phyloP scores from a whole-genome alignment of 83 land plant species.

The Thuja plicata region DNA sequence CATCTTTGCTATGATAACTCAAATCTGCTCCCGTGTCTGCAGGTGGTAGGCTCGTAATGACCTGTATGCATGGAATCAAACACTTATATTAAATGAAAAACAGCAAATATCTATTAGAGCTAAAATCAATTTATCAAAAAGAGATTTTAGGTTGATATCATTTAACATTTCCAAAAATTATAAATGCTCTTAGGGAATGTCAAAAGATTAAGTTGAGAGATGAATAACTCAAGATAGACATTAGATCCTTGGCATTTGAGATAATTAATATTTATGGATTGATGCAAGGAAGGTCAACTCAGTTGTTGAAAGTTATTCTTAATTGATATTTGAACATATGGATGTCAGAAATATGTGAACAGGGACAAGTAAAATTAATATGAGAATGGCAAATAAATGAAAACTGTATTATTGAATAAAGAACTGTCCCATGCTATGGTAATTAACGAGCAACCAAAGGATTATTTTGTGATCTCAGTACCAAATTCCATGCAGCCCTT shows the following conservation, averaged over 20 bases:
- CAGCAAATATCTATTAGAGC: not conserved
- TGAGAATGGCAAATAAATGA: not conserved
- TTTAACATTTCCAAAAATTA: too few relatives aligned
- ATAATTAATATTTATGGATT: not conserved
- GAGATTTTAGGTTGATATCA: not conserved
- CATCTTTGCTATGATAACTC: constrained; percentile 68
- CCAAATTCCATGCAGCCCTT: not conserved
- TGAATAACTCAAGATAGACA: not conserved
- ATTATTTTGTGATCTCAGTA: not conserved
- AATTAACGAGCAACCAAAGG: not conserved
- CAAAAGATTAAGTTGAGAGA: not conserved
- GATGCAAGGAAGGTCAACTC: not conserved
- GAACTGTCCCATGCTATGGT: not conserved
- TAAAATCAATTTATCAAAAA: not conserved
- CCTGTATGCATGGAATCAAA: constrained; percentile 37
- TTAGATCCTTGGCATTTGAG: not conserved
- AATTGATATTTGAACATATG: not conserved
- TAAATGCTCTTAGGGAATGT: not conserved
- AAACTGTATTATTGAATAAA: not conserved
- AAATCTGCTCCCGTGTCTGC: constrained; percentile 82
- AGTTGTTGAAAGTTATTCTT: not conserved
- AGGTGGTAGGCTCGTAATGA: constrained; percentile 94
- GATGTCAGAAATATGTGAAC: not conserved
- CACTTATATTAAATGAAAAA: not conserved
- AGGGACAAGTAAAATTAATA: not conserved